Base-by-base conservation (phyloP, 2,329 filamentous ascomycete species). In the Aureobasidium sp. region DNA sequence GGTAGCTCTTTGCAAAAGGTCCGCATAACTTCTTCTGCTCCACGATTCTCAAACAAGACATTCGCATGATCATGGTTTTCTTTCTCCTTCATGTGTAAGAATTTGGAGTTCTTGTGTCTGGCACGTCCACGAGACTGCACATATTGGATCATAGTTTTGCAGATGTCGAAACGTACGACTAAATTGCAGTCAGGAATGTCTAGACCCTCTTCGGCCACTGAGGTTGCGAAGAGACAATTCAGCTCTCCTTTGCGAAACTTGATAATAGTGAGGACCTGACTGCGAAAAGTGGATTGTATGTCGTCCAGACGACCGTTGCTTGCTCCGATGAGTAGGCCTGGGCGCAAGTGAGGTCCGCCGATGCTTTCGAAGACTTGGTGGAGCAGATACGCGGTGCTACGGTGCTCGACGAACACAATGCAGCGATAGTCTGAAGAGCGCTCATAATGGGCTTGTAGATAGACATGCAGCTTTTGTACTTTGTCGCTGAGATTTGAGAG, bases 71-170 rank as follows among this genome's bases (percentile, higher is more conserved):
- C 76, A 14, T 72, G 66, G 67, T 96, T 96, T 8, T 81, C 82
- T 1, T 74, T 70, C 70, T 97, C 92, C 2, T 90, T 72, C 89
- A 99, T 92, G 68, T 89, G 90, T 37, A 92, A 82, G 72, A 93
- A 97, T 65, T 83, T 85, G 0, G 94, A 97, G 60, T 87, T 82
- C 0, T 76, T 73, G 68, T 91, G 88, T 42, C 94, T 83, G 14
- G 94, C 94, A 60, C 94, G 84, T 0, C 94, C 94, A 65, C 91
- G 84, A 15, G 92, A 97, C 72, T 99, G 94, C 22, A 97, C 86
- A 70, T 97, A 97, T 70, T 96, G 90, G 58, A 97, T 97, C 73
- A 96, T 85, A 0, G 93, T 97, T 12, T 82, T 81, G 74, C 91
- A 96, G 2, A 96, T 81, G 70, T 97, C 91, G 69, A 97, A 99